Evolutionary conservation across 1,139 yeast genomes (phyloP), one percentile per base, ranked within the genome.

Genomic region (Geotrichum aggregatum): DNA sequence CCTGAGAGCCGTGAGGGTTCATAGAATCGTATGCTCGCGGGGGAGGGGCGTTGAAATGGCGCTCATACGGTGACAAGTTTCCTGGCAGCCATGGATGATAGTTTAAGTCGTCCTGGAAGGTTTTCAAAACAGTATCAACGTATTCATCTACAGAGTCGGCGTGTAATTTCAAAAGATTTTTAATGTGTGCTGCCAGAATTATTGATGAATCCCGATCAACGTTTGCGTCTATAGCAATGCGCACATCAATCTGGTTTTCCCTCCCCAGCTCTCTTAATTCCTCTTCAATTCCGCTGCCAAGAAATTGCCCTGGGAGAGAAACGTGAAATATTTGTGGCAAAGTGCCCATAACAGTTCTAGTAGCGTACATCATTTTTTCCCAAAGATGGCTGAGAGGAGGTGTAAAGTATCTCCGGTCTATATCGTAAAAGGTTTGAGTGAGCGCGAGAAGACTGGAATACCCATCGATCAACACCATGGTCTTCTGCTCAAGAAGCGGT

Each of bases 321-420:
- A 39, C 21, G 11, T n/a, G 3, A n/a, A 39, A 13, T 13, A 39
- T 24, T 5, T 39, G 43, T 11, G 43, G 43, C 3, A 39, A 16
- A 3, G 43, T 39, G 11, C 43, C 43, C 43, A 39, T 39, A n/a
- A 39, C 43, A 13, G 43, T 39, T 18, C 43, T 10, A 3, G 43
- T 26, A 7, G 43, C 43, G 21, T n/a, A 39, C 16, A 39, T 6
- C n/a, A 39, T 39, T 14, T 39, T 39, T 10, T 10, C 4, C 43
- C 43, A 39, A 5, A 22, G 3, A 13, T 24, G 8, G 28, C 8
- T 5, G 8, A 24, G 21, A n/a, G n/a, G n/a, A n/a, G n/a, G n/a
- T n/a, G n/a, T n/a, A n/a, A n/a, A n/a, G n/a, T n/a, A n/a, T n/a
- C n/a, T n/a, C n/a, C 6, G 34, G 34, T 3, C 34, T 30, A 13